phyloP scores from a whole-genome alignment of 2,329 filamentous ascomycete genomes.

The Trichoderma sp. region DNA sequence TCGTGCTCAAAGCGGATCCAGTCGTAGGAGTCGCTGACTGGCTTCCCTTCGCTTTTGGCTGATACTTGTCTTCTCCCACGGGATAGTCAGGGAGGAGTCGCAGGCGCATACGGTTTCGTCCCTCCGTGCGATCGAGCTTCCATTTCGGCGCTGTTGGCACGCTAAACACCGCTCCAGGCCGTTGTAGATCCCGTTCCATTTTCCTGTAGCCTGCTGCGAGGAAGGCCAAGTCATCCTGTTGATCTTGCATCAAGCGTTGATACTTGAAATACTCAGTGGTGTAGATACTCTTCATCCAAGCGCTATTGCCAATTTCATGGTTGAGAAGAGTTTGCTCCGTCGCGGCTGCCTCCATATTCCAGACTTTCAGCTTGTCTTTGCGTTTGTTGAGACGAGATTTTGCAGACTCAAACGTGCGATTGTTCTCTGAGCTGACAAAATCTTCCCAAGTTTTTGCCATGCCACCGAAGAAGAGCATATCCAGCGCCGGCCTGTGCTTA shows the following conservation, averaged over 20 bases:
- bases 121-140: conserved; percentile 95
- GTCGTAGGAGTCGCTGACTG: conserved; percentile 46
- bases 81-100: conserved; percentile 80
- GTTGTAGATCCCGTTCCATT: conserved; percentile 75
- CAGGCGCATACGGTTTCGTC: conserved; percentile 91
- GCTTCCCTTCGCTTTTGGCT: conserved; percentile 74
- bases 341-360: conserved; percentile 71
- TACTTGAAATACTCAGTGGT: conserved; percentile 90
- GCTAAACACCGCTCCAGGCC: conserved; percentile 81
- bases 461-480: conserved; percentile 78
- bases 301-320: conserved; percentile 84
- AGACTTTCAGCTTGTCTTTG: conserved; percentile 79
- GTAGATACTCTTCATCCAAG: conserved; percentile 96
- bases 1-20: background rate
- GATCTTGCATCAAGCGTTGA: conserved; percentile 85
- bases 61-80: conserved; percentile 71
- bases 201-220: conserved; percentile 75
- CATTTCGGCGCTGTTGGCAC: conserved; percentile 70
- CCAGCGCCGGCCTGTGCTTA: conserved; percentile 75
- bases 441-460: conserved; percentile 86
- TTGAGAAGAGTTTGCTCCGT: conserved; percentile 73
- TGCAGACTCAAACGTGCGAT: conserved; percentile 75
- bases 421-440: conserved; percentile 83
- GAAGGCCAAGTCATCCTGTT: conserved; percentile 85
- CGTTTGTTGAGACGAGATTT: conserved; percentile 72